These are phyloP conservation scores for Alnus glutinosa DNA, from an alignment of 306 rosid species.

Conservation along the genomic window DNA sequence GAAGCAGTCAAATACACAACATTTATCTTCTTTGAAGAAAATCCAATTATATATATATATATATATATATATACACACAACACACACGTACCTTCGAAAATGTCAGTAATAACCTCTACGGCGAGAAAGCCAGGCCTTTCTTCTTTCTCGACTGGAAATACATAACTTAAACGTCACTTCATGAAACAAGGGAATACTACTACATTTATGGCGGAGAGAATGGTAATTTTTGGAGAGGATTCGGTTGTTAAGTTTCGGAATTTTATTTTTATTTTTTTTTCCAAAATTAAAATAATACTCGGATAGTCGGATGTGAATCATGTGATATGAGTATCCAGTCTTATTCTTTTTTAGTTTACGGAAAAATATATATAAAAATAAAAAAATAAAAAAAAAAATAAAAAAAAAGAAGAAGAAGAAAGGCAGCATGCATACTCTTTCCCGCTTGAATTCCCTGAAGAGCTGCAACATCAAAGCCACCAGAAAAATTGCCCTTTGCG, in stretches of 20 bases:
- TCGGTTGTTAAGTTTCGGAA: no score
- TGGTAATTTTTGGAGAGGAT: no score
- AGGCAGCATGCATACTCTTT: conserved; percentile 40
- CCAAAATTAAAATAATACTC: no score
- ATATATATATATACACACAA: not conserved
- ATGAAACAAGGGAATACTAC: not conserved
- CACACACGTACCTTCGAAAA: conserved; percentile 59
- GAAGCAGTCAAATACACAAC: conserved; percentile 19
- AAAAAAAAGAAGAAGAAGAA: not conserved
- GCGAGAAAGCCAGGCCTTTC: conserved; percentile 70
- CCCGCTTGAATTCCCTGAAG: conserved; percentile 67
- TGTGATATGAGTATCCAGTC: no score
- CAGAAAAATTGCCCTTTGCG: conserved; percentile 85
- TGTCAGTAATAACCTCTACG: conserved; percentile 66
- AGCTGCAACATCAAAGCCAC: conserved; percentile 84
- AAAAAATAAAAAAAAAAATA: not conserved
- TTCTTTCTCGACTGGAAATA: conserved; percentile 30
- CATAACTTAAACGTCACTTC: conserved; percentile 12
- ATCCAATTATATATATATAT: not conserved
- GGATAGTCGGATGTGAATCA: no score
- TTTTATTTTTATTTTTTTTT: no score
- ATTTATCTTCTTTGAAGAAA: not conserved
- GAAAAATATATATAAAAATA: no score
- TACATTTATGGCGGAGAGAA: no score
- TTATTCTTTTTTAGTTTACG: no score